Evolutionary conservation across 306 rosid genomes (phyloP).

Genomic region (Inga leiocalycina): DNA sequence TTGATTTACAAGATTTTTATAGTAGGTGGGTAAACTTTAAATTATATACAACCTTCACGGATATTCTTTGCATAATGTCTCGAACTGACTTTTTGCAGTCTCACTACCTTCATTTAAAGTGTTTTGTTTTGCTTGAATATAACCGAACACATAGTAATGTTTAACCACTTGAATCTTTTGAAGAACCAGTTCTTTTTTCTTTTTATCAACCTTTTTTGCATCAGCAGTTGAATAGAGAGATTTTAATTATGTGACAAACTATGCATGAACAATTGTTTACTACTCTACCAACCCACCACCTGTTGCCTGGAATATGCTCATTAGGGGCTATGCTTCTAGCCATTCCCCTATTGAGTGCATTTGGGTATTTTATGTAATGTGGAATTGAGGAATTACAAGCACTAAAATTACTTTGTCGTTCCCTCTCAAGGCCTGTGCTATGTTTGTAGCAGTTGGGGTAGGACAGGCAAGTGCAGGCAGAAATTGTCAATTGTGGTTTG

Average conservation of each 20-base stretch:
- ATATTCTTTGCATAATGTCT: neutral
- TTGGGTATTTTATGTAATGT: conserved; percentile 59
- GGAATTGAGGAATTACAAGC: conserved; percentile 48
- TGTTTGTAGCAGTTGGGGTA: conserved; percentile 39
- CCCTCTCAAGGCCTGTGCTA: conserved; percentile 68
- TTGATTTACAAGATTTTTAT: neutral
- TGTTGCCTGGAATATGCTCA: conserved; percentile 73
- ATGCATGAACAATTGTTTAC: conserved; percentile 55
- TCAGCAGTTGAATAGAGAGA: neutral
- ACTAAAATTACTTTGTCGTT: conserved; percentile 76
- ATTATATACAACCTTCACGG: neutral
- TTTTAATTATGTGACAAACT: conserved; percentile 8
- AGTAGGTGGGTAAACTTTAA: neutral
- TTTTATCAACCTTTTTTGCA: neutral
- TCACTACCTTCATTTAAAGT: conserved; percentile 1
- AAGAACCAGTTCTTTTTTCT: neutral
- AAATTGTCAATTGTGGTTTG: conserved; percentile 63
- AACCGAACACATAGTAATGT: neutral
- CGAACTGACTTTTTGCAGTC: neutral
- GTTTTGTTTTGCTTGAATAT: neutral
- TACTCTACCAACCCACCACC: conserved; percentile 39
- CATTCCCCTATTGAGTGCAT: conserved; percentile 56
- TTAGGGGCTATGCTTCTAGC: conserved; percentile 68
- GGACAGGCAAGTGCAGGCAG: conserved; percentile 69
- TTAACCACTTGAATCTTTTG: neutral